A percentile compares a stretch with the other conserved stretches of the same genome.
Conservation (phyloP, 2,329 filamentous ascomycete genomes). For the Cytospora mali region DNA sequence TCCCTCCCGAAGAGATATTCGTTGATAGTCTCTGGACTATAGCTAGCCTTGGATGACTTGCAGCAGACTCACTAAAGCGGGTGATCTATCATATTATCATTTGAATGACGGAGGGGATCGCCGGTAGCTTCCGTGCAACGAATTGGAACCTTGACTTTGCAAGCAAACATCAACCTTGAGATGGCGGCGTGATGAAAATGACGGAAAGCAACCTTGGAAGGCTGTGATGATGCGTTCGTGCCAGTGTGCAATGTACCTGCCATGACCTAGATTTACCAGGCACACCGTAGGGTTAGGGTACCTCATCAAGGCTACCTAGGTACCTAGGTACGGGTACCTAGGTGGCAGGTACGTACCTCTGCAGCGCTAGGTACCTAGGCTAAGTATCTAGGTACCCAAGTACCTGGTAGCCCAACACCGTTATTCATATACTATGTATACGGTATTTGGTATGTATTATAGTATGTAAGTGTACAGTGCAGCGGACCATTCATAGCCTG, state of each 20-base stretch:
- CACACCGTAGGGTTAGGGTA: neutral
- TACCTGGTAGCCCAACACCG: neutral
- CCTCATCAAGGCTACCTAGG: no score
- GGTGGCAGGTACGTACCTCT: no score
- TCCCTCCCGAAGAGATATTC: neutral
- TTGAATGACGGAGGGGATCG: neutral
- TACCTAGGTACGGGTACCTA: no score
- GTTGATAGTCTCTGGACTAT: neutral
- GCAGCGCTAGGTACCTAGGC: neutral
- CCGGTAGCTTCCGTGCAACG: slow-evolving; percentile 8
- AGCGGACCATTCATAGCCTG: no score
- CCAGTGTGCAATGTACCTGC: neutral
- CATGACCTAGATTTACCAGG: neutral
- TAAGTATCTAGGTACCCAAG: neutral
- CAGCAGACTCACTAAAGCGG: slow-evolving; percentile 14
- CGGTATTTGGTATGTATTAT: no score
- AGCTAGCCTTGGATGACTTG: neutral
- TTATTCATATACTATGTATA: no score
- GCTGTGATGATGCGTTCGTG: neutral
- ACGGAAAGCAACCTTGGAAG: no score
- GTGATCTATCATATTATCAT: slow-evolving; percentile 14
- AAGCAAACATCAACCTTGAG: neutral
- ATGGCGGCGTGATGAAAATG: neutral
- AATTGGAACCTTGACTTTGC: neutral
- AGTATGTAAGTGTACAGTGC: no score